phyloP scores from a whole-genome alignment of 2,329 filamentous ascomycete species.

The Trichoderma pleuroti region DNA sequence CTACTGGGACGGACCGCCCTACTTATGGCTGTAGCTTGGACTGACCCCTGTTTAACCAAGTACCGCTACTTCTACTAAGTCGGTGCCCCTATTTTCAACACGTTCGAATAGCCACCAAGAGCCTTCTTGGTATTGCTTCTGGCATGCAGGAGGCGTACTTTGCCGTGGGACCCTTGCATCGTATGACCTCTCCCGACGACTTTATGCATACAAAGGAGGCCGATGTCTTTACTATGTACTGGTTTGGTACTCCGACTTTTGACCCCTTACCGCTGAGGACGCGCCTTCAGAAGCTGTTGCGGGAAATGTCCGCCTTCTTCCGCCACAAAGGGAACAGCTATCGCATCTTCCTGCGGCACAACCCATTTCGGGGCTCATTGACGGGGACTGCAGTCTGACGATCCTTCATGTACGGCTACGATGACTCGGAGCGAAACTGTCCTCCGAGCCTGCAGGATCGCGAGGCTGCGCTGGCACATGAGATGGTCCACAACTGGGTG shows the following conservation, averaged over 20 bases:
- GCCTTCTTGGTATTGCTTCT: background rate
- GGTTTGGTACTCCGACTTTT: background rate
- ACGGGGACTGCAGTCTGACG: background rate
- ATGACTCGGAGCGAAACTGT: background rate
- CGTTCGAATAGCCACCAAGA: background rate
- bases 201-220: background rate
- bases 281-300: background rate
- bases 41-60: no score
- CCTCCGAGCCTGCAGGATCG: background rate
- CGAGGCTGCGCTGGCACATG: background rate
- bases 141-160: background rate
- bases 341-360: background rate
- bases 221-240: background rate
- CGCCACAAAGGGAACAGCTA: background rate
- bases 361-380: background rate
- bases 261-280: background rate
- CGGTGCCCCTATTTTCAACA: no score
- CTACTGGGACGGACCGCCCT: no score
- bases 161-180: background rate
- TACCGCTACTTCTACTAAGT: no score
- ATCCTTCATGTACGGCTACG: background rate
- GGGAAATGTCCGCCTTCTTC: background rate
- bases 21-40: no score
- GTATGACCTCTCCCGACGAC: background rate
- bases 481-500: background rate